A percentile compares a stretch with the other conserved stretches of the same genome.
Evolutionary conservation across 805 yeast species (phyloP).

Genomic region (Starmerella cellae): DNA sequence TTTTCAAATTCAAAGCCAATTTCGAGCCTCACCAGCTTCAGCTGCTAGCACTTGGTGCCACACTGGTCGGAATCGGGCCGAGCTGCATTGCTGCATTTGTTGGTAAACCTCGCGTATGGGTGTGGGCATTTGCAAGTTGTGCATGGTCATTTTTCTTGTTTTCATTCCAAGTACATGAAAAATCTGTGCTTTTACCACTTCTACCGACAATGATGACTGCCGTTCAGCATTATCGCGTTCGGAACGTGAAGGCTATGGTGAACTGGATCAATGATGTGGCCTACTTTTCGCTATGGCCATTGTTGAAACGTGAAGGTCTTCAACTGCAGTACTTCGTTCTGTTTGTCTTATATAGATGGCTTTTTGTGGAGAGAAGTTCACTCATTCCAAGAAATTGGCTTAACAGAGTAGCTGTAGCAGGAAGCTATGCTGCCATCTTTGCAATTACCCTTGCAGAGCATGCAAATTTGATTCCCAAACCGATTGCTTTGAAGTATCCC

Average conservation of each 20-base stretch:
- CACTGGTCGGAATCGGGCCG: slow-evolving; percentile 39
- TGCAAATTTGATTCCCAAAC: slow-evolving; percentile 36
- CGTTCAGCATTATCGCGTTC: slow-evolving; percentile 39
- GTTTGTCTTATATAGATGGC: slow-evolving; percentile 60
- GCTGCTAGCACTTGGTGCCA: slow-evolving; percentile 31
- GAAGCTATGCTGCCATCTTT: slow-evolving; percentile 41
- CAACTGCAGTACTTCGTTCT: slow-evolving; percentile 56
- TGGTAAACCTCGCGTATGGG: slow-evolving; percentile 24
- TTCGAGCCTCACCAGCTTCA: slow-evolving; percentile 50
- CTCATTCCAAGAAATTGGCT: slow-evolving; percentile 38
- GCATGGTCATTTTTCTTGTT: slow-evolving; percentile 82
- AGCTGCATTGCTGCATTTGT: slow-evolving; percentile 39
- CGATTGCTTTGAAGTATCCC: slow-evolving; percentile 38
- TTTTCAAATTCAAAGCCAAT: slow-evolving; percentile 51
- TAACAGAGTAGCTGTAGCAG: slow-evolving; percentile 39
- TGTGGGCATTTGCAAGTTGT: slow-evolving; percentile 69
- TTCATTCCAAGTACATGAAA: slow-evolving; percentile 94
- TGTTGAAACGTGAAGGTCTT: slow-evolving; percentile 63
- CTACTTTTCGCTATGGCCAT: slow-evolving; percentile 77
- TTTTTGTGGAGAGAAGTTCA: slow-evolving; percentile 22
- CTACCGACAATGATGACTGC: slow-evolving; percentile 56
- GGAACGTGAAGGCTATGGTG: slow-evolving; percentile 54
- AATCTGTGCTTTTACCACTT: slow-evolving; percentile 75
- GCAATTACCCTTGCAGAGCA: slow-evolving; percentile 44
- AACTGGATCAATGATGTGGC: slow-evolving; percentile 82